Evolutionary conservation across 2,329 filamentous ascomycete genomes (phyloP), one percentile per base, ranked within the genome.

Genomic region (Lithohypha guttulata): DNA sequence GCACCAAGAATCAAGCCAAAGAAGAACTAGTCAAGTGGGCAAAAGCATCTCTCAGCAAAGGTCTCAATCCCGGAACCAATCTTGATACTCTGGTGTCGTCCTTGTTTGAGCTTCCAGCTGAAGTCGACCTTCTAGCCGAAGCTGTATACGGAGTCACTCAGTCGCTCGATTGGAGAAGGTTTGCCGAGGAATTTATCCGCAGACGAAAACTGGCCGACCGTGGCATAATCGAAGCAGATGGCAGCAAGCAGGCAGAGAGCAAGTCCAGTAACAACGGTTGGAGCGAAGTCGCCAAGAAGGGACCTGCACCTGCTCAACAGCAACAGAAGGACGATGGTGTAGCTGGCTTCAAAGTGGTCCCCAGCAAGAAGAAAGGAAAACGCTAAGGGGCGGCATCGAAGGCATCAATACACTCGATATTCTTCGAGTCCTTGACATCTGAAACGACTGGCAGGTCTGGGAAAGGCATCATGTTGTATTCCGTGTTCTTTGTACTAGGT

Each of bases 251-350:
- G 48, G 60, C 54, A 4, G 65, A 68, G 34, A 60, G 55, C 17
- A 63, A 65, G 48, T 66, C 63, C 49, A 66, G 63, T 18, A 65
- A 69, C 18, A 79, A 83, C 40, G 89, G 89, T 14, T 98, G 91
- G 91, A 94, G 73, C 52, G 91, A 96, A 64, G 91, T 98, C 37
- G 91, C 91, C 1, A 96, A 96, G 78, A 95, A 95, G 70, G 81
- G 82, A 17, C 66, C 64, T 34, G 55, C 53, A 34, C 64, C 66
- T 41, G 57, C 59, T 28, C 26, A 28, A 34, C 68, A 66, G 45
- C 70, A 71, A 21, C 59, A 66, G 33, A 59, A 64, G 51, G 57
- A 58, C 57, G 59, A 56, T 45, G 62, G 59, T 45, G 64, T 59
- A 44, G 61, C 79, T 7, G 75, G 75, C 34, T 96, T 95, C 67